Conservation (phyloP, 1,284 basidiomycete genomes). For the Trametes versicolor region DNA sequence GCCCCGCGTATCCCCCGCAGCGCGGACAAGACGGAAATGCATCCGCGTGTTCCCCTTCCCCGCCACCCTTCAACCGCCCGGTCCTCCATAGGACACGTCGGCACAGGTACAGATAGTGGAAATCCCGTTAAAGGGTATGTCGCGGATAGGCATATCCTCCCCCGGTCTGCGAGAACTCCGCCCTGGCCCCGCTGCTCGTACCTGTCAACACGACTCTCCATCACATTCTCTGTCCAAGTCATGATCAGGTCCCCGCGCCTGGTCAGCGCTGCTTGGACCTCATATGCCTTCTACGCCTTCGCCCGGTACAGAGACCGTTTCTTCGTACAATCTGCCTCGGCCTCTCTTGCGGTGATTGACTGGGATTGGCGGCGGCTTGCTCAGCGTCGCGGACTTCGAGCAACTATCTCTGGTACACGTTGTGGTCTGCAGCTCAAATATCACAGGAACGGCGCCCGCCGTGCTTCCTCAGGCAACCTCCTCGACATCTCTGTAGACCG, state of each 20-base stretch:
- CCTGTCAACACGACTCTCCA: conserved; percentile 11
- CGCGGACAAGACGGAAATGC: background rate
- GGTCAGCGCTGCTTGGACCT: background rate
- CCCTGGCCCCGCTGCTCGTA: conserved; percentile 16
- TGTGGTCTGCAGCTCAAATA: background rate
- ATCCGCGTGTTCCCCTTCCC: conserved; percentile 9
- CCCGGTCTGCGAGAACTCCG: conserved; percentile 8
- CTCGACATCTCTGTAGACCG: conserved; percentile 3
- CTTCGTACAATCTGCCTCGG: conserved; percentile 3
- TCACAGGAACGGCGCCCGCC: background rate
- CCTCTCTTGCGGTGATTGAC: conserved; percentile 19
- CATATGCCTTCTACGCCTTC: background rate
- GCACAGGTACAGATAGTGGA: conserved; percentile 12
- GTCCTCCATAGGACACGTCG: background rate
- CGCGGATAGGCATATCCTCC: conserved; percentile 3
- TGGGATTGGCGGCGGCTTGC: conserved; percentile 8
- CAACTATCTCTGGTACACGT: background rate
- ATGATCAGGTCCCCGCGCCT: background rate
- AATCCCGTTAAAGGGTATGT: background rate
- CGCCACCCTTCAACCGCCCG: conserved; percentile 6
- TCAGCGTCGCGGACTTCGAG: background rate
- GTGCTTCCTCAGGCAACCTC: conserved; percentile 12
- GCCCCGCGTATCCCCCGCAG: conserved; percentile 1
- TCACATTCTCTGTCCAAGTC: conserved; percentile 9
- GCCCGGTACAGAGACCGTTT: background rate